Percentiles rank a stretch among this genome's conserved stretches.
Conservation (phyloP, 2,329 filamentous ascomycete species). For the Epichloe gansuensis region DNA sequence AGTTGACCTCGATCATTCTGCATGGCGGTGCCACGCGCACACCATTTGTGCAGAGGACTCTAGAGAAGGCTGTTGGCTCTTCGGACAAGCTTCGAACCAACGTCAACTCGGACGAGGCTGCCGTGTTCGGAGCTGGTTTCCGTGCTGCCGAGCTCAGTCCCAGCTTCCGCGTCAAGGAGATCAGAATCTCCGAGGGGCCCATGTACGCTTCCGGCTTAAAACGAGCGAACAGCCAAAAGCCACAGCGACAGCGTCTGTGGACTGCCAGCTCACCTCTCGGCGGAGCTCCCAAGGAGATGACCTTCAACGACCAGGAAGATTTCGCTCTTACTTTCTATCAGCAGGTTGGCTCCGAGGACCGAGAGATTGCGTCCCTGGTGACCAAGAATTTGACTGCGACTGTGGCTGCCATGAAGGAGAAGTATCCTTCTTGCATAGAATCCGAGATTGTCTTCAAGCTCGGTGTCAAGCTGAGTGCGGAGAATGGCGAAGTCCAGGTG, state of each 20-base stretch:
- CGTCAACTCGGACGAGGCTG: constrained; percentile 93
- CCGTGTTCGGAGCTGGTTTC: constrained; percentile 91
- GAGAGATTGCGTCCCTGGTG: constrained; percentile 50
- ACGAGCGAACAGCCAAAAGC: constrained; percentile 56
- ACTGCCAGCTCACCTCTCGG: constrained; percentile 63
- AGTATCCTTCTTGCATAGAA: constrained; percentile 58
- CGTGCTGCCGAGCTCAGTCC: constrained; percentile 84
- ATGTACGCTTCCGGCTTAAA: constrained; percentile 63
- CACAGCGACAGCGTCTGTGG: constrained; percentile 72
- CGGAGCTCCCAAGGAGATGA: constrained; percentile 66
- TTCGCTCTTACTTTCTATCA: constrained; percentile 74
- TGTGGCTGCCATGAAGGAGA: constrained; percentile 63
- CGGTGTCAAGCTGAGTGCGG: constrained; percentile 54
- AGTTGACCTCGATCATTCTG: constrained; percentile 83
- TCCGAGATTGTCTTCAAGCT: constrained; percentile 72
- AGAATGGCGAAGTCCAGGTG: constrained; percentile 72
- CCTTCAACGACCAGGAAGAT: constrained; percentile 70
- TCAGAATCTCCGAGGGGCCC: constrained; percentile 65
- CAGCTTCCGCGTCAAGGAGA: constrained; percentile 96
- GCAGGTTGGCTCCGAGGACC: constrained; percentile 45
- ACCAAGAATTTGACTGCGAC: constrained; percentile 81
- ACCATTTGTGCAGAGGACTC: constrained; percentile 82
- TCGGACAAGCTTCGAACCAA: constrained; percentile 77
- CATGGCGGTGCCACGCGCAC: constrained; percentile 84
- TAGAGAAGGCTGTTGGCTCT: constrained; percentile 62